Conservation (phyloP, 2,329 filamentous ascomycete species). For the Colletotrichum australisinense region DNA sequence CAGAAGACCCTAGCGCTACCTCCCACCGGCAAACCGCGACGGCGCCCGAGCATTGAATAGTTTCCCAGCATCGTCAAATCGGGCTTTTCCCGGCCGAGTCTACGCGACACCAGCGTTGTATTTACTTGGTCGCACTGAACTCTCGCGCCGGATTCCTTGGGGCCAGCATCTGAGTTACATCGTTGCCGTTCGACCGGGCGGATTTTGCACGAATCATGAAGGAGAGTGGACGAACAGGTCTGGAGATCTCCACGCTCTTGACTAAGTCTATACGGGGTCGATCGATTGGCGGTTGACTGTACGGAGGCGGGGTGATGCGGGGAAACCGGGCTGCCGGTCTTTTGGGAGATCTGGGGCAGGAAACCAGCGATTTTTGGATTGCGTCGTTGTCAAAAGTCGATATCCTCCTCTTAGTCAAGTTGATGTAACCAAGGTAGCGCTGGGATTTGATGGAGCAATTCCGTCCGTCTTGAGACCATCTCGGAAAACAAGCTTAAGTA, state of each 20-base stretch:
- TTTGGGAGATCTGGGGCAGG: too few species aligned
- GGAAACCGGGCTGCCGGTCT: not conserved
- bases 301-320: constrained; percentile 13
- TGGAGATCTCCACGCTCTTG: not conserved
- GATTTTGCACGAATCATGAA: constrained; percentile 29
- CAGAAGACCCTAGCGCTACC: not conserved
- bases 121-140: not conserved
- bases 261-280: not conserved
- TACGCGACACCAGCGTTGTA: not conserved
- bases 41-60: constrained; percentile 3
- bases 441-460: too few species aligned
- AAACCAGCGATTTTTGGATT: too few species aligned
- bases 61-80: constrained; percentile 19
- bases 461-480: too few species aligned
- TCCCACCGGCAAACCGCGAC: not conserved
- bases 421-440: too few species aligned
- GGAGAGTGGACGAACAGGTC: accelerated
- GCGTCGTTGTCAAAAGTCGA: too few species aligned
- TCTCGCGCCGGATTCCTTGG: not conserved
- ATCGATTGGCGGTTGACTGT: not conserved
- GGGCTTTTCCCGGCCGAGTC: constrained; percentile 15
- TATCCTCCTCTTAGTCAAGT: too few species aligned
- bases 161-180: not conserved
- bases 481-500: too few species aligned
- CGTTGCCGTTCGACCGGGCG: not conserved